These are phyloP conservation scores for Phytopythium delawarense DNA, from an alignment of 352 stramenopile genomes.

Conservation along the genomic window DNA sequence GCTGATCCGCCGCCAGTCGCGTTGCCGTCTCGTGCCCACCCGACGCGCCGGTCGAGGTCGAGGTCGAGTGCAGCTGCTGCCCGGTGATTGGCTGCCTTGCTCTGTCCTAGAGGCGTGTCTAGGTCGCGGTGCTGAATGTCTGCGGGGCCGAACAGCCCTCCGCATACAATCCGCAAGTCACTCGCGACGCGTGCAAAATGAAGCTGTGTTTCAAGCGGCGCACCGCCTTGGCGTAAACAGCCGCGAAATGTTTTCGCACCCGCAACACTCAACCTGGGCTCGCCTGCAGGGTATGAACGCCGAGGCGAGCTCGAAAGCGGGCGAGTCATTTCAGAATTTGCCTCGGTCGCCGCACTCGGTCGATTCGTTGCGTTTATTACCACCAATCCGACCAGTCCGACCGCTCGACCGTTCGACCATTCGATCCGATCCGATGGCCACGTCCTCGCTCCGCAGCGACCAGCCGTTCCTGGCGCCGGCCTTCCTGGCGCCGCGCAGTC, in stretches of 20 bases:
- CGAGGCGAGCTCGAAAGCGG: background rate
- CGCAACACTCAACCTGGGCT: constrained; percentile 3
- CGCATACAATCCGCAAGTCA: background rate
- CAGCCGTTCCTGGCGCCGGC: constrained; percentile 19
- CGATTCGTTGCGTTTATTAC: background rate
- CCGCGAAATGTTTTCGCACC: constrained; percentile 24
- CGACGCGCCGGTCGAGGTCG: too few relatives aligned
- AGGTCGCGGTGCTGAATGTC: constrained; percentile 2
- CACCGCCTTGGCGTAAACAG: constrained; percentile 18
- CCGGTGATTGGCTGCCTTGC: background rate
- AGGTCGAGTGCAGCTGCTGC: background rate
- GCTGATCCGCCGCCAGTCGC: background rate
- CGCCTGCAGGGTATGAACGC: background rate
- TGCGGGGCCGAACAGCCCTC: background rate
- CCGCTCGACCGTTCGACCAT: constrained; percentile 7
- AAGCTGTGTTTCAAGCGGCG: background rate
- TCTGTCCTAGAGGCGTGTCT: background rate
- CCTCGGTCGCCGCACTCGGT: constrained; percentile 12
- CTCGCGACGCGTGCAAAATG: background rate
- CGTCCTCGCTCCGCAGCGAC: constrained; percentile 8
- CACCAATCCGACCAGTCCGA: background rate
- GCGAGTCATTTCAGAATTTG: constrained; percentile 30
- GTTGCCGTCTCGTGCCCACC: too few relatives aligned
- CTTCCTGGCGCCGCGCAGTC: constrained; percentile 17
- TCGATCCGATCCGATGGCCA: constrained; percentile 12